Conservation (phyloP, 768 basidiomycete species). For the Rossbeevera mucosa region DNA sequence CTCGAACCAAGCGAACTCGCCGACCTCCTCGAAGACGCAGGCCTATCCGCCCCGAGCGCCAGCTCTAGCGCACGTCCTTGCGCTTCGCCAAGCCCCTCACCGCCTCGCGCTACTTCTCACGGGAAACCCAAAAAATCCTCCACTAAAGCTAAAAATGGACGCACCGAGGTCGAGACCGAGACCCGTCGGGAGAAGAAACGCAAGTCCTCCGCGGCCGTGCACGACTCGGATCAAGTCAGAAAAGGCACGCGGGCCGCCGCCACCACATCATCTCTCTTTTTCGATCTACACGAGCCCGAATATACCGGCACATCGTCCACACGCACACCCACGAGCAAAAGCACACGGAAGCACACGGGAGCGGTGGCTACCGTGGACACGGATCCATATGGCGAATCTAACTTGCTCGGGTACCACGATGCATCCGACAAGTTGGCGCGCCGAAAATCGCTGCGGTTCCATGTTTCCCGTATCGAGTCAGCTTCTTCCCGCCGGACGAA, state of each 20-base stretch:
- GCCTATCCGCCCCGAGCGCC: slow-evolving; percentile 4
- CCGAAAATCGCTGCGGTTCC: slow-evolving; percentile 84
- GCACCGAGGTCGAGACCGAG: background rate
- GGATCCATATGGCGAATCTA: slow-evolving; percentile 67
- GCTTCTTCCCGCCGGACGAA: slow-evolving; percentile 69
- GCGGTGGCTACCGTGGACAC: slow-evolving; percentile 2
- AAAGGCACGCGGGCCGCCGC: slow-evolving; percentile 34
- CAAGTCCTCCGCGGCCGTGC: slow-evolving; percentile 35
- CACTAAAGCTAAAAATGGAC: slow-evolving; percentile 7
- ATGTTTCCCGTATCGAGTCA: slow-evolving; percentile 87
- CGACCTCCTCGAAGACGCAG: slow-evolving; percentile 53
- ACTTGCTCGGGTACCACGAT: slow-evolving; percentile 63
- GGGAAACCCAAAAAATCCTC: background rate
- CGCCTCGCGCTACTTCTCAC: background rate
- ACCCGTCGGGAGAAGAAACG: slow-evolving; percentile 58
- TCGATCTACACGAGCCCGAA: slow-evolving; percentile 79
- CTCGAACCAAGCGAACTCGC: slow-evolving; percentile 49
- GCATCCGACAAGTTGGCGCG: slow-evolving; percentile 79
- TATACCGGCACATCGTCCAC: slow-evolving; percentile 29
- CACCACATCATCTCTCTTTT: slow-evolving; percentile 21
- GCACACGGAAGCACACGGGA: background rate
- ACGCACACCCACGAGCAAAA: slow-evolving; percentile 7
- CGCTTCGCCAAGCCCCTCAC: slow-evolving; percentile 7
- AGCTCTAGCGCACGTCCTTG: slow-evolving; percentile 3
- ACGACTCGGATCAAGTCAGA: slow-evolving; percentile 16